Evolutionary conservation across 768 basidiomycete species (phyloP).

Genomic region (Neoboletus brunneissimus): DNA sequence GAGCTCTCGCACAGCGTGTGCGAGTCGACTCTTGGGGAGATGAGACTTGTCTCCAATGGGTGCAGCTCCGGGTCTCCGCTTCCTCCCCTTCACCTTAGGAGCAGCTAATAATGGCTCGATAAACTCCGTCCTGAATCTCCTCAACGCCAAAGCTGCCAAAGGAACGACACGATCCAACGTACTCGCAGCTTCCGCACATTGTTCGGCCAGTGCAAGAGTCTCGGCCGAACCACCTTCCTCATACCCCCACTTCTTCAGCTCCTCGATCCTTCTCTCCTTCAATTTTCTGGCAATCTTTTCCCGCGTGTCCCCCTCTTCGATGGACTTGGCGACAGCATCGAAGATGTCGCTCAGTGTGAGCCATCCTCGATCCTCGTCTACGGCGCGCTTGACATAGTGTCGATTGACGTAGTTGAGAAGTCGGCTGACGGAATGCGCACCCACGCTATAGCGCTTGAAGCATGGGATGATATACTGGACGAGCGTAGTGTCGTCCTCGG

Average conservation of each 20-base stretch:
- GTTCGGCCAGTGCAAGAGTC: conserved; percentile 55
- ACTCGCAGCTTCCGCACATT: conserved; percentile 74
- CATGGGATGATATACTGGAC: conserved; percentile 68
- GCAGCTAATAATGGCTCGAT: conserved; percentile 65
- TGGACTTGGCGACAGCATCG: conserved; percentile 54
- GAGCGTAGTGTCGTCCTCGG: conserved; percentile 63
- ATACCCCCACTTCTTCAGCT: conserved; percentile 73
- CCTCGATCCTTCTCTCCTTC: conserved; percentile 56
- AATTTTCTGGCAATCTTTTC: conserved; percentile 57
- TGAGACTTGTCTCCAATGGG: conserved; percentile 35
- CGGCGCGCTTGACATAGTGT: conserved; percentile 71
- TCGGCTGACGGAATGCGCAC: conserved; percentile 65
- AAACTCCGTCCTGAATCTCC: conserved; percentile 70
- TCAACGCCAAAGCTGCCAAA: conserved; percentile 60
- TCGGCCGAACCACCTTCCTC: conserved; percentile 48
- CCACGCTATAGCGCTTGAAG: conserved; percentile 68
- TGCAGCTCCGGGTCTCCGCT: conserved; percentile 50
- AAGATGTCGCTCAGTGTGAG: conserved; percentile 64
- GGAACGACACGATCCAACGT: conserved; percentile 62
- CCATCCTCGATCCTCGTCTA: conserved; percentile 81
- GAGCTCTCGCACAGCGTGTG: conserved; percentile 63
- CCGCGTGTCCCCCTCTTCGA: conserved; percentile 51
- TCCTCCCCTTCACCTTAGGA: conserved; percentile 57
- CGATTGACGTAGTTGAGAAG: conserved; percentile 71
- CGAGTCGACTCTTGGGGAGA: conserved; percentile 61